Percentiles rank a stretch among this genome's conserved stretches.
These are phyloP conservation scores for Tremellales sp. DNA, from an alignment of 1,284 basidiomycete genomes.

Conservation along the genomic window DNA sequence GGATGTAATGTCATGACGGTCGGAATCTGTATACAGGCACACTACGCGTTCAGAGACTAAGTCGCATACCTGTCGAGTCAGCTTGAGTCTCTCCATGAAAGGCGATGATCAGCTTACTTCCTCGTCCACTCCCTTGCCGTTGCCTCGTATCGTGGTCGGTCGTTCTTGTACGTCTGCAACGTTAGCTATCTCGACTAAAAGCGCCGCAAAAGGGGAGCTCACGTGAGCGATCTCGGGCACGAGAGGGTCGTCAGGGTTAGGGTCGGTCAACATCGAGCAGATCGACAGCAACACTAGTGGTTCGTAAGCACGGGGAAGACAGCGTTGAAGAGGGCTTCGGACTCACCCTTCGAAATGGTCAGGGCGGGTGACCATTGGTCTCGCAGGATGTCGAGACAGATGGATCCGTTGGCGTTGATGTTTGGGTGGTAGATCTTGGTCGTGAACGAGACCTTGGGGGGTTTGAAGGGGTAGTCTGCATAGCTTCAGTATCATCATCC, in stretches of 20 bases:
- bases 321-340: background rate
- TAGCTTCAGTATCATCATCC: background rate
- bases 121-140: conserved; percentile 96
- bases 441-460: conserved; percentile 98
- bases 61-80: background rate
- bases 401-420: conserved; percentile 74
- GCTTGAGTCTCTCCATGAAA: background rate
- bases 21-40: background rate
- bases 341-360: conserved; percentile 93
- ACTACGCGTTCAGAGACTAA: background rate
- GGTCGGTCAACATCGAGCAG: conserved; percentile 94
- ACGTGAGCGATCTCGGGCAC: conserved; percentile 57
- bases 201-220: conserved; percentile 13
- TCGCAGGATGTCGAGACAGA: conserved; percentile 95
- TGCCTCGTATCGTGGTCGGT: conserved; percentile 86
- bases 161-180: conserved; percentile 87
- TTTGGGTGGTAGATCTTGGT: conserved; percentile 69
- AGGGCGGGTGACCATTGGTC: conserved; percentile 98
- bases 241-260: conserved; percentile 90
- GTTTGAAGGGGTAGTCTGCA: conserved; percentile 95
- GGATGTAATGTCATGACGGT: background rate
- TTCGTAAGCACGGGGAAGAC: background rate
- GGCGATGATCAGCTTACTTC: conserved; percentile 59
- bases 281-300: conserved; percentile 79
- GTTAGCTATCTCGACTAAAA: background rate